Evolutionary conservation across 306 rosid species (phyloP).

Genomic region (Potentilla sterilis): DNA sequence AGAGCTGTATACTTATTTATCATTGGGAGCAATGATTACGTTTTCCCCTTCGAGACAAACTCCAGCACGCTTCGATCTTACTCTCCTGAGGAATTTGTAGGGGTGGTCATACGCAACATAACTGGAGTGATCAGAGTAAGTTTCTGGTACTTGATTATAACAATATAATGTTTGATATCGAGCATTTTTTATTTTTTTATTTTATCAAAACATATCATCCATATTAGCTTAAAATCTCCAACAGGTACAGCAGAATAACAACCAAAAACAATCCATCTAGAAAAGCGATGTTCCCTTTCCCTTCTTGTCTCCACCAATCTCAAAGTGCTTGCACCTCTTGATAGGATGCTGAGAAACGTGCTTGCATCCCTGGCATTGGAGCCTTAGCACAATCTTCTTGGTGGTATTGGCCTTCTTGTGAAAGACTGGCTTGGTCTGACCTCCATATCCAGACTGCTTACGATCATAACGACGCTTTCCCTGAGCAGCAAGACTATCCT

Average conservation of each 20-base stretch:
- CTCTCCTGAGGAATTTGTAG: constrained; percentile 5
- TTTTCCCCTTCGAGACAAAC: background rate
- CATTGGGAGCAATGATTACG: background rate
- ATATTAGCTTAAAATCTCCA: background rate
- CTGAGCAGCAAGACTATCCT: constrained; percentile 50
- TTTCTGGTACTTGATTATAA: background rate
- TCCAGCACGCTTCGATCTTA: constrained; percentile 8
- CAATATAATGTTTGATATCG: too few relatives aligned
- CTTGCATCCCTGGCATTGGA: constrained; percentile 43
- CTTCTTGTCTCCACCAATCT: constrained; percentile 45
- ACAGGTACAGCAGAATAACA: background rate
- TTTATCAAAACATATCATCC: background rate
- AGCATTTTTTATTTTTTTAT: too few relatives aligned
- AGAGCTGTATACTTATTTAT: background rate
- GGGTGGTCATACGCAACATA: background rate
- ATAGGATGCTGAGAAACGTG: constrained; percentile 38
- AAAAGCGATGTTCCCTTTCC: constrained; percentile 46
- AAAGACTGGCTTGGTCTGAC: constrained; percentile 47
- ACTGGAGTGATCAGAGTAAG: background rate
- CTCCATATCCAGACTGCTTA: constrained; percentile 51
- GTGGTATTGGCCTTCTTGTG: constrained; percentile 45
- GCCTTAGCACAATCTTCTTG: constrained; percentile 41
- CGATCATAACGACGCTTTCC: constrained; percentile 55
- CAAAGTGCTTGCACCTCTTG: constrained; percentile 48
- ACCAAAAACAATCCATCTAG: constrained; percentile 4